Base-by-base conservation (phyloP, 2,329 filamentous ascomycete genomes). In the Chaetomiaceae sp. region DNA sequence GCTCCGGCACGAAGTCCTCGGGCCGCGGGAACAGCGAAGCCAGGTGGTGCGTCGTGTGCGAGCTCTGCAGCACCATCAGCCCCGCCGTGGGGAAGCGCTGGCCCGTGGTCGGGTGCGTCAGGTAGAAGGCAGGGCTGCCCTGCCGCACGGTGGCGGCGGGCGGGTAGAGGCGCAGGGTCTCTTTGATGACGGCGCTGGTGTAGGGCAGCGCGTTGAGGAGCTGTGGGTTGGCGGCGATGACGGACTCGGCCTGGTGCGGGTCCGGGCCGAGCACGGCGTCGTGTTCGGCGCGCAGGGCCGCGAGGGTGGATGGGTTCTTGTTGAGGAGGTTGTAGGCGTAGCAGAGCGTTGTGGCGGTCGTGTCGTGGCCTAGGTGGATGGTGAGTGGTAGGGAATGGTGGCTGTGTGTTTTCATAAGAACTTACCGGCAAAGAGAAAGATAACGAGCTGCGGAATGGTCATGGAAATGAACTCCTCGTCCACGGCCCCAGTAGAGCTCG, bases 81-180 rank as follows among this genome's bases (percentile, higher is more conserved):
- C 42, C 42, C 10, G 27, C 35, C 5, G 35, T 37, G 4, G 27
- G 18, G 35, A 38, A 45, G 29, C 57, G 33, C 22, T 9, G 22
- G 6, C 22, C 22, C 22, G 7, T 57, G 68, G 39, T 83, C 63
- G 2, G 83, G 70, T 14, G 68, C 68, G 42, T 78, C 73, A 4
- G 65, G 44, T 22, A 55, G 52, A 24, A 62, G 57, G 4, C 55
- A 51, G 0, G 57, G 9, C 45, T 26, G 0, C 56, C 37, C 12
- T 49, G 36, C 1, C 65, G 60, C 4, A 58, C 58, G 3, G 58
- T 57, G 1, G 52, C 59, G 0, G 58, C 65, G 0, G 63, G 60
- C 0, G 65, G 60, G 19, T 63, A 58, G 5, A 66, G 49, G 0
- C 65, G 56, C 4, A 67, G 52, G 1, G 49, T 54, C 43, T 68